These are phyloP conservation scores for Dactylorhiza incarnata DNA, from an alignment of 106 monocot genomes.

Conservation along the genomic window DNA sequence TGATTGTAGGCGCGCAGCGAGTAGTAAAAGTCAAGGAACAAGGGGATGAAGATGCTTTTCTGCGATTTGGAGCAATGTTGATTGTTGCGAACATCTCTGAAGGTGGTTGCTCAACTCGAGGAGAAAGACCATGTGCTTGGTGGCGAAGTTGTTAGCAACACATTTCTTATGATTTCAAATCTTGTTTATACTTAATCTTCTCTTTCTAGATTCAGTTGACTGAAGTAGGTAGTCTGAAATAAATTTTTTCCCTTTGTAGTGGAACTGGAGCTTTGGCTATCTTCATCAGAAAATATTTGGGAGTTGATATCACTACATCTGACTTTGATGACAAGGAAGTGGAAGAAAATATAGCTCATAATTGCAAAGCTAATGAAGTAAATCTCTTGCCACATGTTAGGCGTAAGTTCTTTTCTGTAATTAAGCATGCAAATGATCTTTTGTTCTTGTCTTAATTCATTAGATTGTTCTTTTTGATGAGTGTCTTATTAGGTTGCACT, in stretches of 20 bases:
- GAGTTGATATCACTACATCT: conserved; percentile 86
- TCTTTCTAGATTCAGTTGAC: not conserved
- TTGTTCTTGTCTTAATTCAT: not conserved
- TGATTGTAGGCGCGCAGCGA: too few species aligned
- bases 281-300: conserved; percentile 59
- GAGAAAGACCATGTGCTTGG: too few species aligned
- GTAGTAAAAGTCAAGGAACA: too few species aligned
- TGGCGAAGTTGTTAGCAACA: too few species aligned
- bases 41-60: too few species aligned
- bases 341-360: conserved; percentile 84
- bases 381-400: conserved; percentile 70
- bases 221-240: not conserved
- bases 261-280: conserved; percentile 95
- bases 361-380: conserved; percentile 64
- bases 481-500: not conserved
- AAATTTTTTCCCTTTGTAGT: conserved; percentile 21
- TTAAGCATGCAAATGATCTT: not conserved
- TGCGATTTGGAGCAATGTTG: too few species aligned
- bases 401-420: conserved; percentile 48
- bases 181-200: not conserved
- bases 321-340: conserved; percentile 85
- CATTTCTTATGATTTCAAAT: too few species aligned
- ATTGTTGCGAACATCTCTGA: too few species aligned
- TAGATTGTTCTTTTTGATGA: not conserved
- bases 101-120: too few species aligned